phyloP scores from a whole-genome alignment of 306 rosid species.

The Styphnolobium japonicum region DNA sequence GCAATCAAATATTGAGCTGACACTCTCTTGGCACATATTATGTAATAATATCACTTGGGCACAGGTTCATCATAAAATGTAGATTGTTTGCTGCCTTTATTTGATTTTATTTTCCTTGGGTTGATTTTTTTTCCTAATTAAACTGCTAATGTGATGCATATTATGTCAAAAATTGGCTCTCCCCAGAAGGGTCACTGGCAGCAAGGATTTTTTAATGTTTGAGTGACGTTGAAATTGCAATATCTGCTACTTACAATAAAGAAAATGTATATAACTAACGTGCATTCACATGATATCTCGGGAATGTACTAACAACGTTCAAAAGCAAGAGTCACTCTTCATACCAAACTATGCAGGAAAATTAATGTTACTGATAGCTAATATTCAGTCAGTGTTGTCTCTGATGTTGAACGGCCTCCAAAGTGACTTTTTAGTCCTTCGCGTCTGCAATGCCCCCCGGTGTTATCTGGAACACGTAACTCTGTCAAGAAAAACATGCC shows the following conservation, averaged over 20 bases:
- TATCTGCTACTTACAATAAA: background rate
- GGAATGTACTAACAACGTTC: constrained; percentile 12
- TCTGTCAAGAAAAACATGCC: constrained; percentile 49
- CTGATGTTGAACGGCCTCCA: background rate
- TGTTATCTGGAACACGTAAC: constrained; percentile 88
- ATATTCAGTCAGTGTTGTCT: background rate
- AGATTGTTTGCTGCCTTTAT: background rate
- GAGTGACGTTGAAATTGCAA: background rate
- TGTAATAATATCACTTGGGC: constrained; percentile 44
- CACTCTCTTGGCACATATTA: constrained; percentile 32
- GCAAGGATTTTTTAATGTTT: background rate
- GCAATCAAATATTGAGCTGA: constrained; percentile 31
- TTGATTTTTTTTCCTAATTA: background rate
- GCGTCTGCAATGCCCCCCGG: constrained; percentile 92
- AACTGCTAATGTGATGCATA: background rate
- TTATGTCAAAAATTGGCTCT: background rate
- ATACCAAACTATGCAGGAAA: constrained; percentile 13
- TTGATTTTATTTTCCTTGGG: background rate
- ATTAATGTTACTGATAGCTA: constrained; percentile 28
- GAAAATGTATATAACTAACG: constrained; percentile 8
- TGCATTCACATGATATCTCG: background rate
- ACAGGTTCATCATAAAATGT: background rate
- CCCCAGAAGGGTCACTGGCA: background rate
- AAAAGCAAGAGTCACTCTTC: background rate
- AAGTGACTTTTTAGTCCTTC: constrained; percentile 57